Conservation (phyloP, 129 eudicot species). For the Tanacetum coccineum region DNA sequence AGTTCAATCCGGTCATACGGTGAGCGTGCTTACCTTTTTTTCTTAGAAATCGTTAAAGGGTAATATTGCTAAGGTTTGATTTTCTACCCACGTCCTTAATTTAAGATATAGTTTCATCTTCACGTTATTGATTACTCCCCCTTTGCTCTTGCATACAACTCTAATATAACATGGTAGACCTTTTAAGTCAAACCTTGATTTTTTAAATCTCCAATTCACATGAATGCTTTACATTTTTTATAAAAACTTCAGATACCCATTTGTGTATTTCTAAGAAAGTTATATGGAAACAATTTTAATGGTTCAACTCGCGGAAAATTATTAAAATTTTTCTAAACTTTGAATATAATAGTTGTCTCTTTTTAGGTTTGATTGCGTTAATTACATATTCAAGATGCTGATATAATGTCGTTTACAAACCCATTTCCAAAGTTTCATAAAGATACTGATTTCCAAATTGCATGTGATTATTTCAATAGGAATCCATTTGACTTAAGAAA, state of each 20-base stretch:
- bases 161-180: not conserved
- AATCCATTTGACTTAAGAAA: conserved; percentile 40
- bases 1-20: too few relatives aligned
- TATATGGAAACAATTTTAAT: not conserved
- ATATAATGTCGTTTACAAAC: too few relatives aligned
- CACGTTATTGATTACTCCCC: too few relatives aligned
- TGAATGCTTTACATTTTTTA: too few relatives aligned
- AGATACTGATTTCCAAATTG: conserved; percentile 66
- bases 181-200: not conserved
- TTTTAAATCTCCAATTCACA: not conserved
- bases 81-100: conserved; percentile 6
- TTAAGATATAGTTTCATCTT: too few relatives aligned
- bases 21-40: too few relatives aligned
- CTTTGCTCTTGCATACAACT: too few relatives aligned
- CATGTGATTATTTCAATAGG: conserved; percentile 55
- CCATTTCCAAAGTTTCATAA: too few relatives aligned
- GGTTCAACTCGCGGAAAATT: not conserved
- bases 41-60: too few relatives aligned
- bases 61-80: conserved; percentile 15
- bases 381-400: too few relatives aligned
- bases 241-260: not conserved
- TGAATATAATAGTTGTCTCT: too few relatives aligned
- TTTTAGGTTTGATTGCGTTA: not conserved
- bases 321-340: not conserved
- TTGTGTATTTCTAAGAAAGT: not conserved